A percentile compares a stretch with the other conserved stretches of the same genome.
phyloP scores from a whole-genome alignment of 768 basidiomycete genomes.

The Brasilioporus rufonigricans region DNA sequence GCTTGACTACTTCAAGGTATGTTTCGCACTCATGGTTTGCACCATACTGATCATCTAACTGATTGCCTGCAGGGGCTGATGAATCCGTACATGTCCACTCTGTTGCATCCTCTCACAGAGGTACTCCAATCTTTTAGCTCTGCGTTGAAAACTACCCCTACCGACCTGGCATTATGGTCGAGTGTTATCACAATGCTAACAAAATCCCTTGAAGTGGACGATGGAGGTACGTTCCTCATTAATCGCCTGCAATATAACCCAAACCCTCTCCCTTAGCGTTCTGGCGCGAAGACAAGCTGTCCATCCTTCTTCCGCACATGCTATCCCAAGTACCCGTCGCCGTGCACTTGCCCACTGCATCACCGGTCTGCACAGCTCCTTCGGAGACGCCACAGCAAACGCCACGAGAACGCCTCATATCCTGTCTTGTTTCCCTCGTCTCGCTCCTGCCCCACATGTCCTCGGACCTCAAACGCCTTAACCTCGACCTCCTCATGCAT shows the following conservation, averaged over 20 bases:
- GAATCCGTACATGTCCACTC: slow-evolving; percentile 85
- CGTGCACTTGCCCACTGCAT: slow-evolving; percentile 26
- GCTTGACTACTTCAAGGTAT: slow-evolving; percentile 86
- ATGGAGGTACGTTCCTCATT: slow-evolving; percentile 57
- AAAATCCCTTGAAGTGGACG: slow-evolving; percentile 74
- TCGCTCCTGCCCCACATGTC: slow-evolving; percentile 17
- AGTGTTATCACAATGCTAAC: slow-evolving; percentile 58
- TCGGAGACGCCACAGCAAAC: slow-evolving; percentile 1
- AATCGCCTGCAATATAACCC: background rate
- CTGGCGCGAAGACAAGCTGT: slow-evolving; percentile 85
- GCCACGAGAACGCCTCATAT: slow-evolving; percentile 9
- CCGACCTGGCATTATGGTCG: slow-evolving; percentile 56
- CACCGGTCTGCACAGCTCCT: background rate
- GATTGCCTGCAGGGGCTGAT: slow-evolving; percentile 60
- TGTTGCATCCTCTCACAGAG: slow-evolving; percentile 65
- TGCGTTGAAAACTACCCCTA: slow-evolving; percentile 17
- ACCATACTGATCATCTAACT: background rate
- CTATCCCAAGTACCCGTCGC: slow-evolving; percentile 64
- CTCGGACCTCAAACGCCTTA: slow-evolving; percentile 64
- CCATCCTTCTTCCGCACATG: slow-evolving; percentile 56
- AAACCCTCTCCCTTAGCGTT: slow-evolving; percentile 54
- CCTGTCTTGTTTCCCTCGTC: slow-evolving; percentile 20
- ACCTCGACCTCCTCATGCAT: slow-evolving; percentile 82
- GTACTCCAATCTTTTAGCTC: slow-evolving; percentile 51
- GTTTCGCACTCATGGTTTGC: slow-evolving; percentile 2